phyloP scores from a whole-genome alignment of 1,139 yeast species.

The Geotrichum australiense region DNA sequence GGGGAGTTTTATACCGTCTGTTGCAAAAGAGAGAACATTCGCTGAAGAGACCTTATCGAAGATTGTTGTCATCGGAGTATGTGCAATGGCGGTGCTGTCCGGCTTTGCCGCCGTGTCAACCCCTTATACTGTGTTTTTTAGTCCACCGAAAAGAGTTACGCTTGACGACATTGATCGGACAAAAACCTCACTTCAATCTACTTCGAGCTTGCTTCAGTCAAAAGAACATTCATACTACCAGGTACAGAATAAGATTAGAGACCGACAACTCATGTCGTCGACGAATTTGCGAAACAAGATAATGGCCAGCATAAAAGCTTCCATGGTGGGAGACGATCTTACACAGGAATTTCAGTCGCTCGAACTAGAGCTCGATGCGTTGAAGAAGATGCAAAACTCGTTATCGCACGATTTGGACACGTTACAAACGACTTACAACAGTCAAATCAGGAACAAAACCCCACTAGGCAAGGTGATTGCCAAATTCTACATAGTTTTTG shows the following conservation, averaged over 20 bases:
- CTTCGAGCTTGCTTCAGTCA: constrained; percentile 32
- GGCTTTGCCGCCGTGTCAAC: constrained; percentile 76
- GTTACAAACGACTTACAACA: constrained; percentile 24
- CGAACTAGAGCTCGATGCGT: constrained; percentile 63
- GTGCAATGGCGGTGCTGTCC: constrained; percentile 61
- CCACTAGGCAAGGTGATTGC: constrained; percentile 29
- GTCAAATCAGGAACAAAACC: constrained; percentile 30
- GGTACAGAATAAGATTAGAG: constrained; percentile 18
- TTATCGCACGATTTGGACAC: constrained; percentile 31
- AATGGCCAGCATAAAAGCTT: constrained; percentile 23
- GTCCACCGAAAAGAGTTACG: constrained; percentile 26
- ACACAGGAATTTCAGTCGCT: constrained; percentile 61
- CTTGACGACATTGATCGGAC: constrained; percentile 33
- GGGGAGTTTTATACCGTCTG: constrained; percentile 32
- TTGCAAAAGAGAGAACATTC: constrained; percentile 28
- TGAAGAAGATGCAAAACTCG: constrained; percentile 39
- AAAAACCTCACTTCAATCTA: constrained; percentile 33
- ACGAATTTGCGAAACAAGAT: constrained; percentile 29
- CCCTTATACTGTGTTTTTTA: constrained; percentile 41
- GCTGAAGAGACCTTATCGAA: constrained; percentile 44
- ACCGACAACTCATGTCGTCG: constrained; percentile 22
- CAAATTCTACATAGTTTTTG: constrained; percentile 37
- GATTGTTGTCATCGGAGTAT: constrained; percentile 63
- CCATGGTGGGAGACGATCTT: constrained; percentile 31
- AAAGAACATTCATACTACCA: constrained; percentile 19